Evolutionary conservation across 2,329 filamentous ascomycete genomes (phyloP).

Genomic region (Paecilomyces fulvus): DNA sequence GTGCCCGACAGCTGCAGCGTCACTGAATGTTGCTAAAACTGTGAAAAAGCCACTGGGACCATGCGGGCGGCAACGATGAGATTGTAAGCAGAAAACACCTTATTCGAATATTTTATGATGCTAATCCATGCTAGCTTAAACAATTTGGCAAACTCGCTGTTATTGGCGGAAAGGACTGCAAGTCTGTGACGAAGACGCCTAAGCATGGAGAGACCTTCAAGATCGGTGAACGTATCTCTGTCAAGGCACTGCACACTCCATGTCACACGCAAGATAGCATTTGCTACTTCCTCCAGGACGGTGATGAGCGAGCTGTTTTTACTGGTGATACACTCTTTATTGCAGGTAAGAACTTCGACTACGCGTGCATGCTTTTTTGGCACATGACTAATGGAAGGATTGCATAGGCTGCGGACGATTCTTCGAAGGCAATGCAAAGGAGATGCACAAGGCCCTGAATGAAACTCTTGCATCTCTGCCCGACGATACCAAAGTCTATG

Average conservation of each 20-base stretch:
- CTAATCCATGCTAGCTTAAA: constrained; percentile 40
- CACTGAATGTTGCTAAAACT: neutral
- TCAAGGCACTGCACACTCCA: constrained; percentile 86
- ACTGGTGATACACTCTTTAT: constrained; percentile 96
- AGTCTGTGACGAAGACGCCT: constrained; percentile 69
- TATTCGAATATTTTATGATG: neutral
- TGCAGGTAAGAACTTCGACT: constrained; percentile 50
- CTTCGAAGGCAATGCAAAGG: constrained; percentile 79
- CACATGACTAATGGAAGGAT: neutral
- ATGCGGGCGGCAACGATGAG: constrained; percentile 83
- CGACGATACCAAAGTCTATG: constrained; percentile 85
- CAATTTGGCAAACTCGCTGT: constrained; percentile 59
- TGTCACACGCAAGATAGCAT: constrained; percentile 99
- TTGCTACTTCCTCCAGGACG: constrained; percentile 86
- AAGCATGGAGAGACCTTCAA: constrained; percentile 67
- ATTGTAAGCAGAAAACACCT: constrained; percentile 48
- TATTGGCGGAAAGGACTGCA: constrained; percentile 81
- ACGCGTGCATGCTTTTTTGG: constrained; percentile 1
- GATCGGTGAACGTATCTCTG: constrained; percentile 68
- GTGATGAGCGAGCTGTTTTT: constrained; percentile 66
- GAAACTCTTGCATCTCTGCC: constrained; percentile 71
- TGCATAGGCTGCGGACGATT: constrained; percentile 80
- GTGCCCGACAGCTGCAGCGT: neutral
- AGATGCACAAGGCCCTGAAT: constrained; percentile 94
- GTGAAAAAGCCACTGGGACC: constrained; percentile 70